Percentiles rank a stretch among this genome's conserved stretches.
Evolutionary conservation across 1,284 basidiomycete species (phyloP).

Genomic region (Rhodotorula sp.): DNA sequence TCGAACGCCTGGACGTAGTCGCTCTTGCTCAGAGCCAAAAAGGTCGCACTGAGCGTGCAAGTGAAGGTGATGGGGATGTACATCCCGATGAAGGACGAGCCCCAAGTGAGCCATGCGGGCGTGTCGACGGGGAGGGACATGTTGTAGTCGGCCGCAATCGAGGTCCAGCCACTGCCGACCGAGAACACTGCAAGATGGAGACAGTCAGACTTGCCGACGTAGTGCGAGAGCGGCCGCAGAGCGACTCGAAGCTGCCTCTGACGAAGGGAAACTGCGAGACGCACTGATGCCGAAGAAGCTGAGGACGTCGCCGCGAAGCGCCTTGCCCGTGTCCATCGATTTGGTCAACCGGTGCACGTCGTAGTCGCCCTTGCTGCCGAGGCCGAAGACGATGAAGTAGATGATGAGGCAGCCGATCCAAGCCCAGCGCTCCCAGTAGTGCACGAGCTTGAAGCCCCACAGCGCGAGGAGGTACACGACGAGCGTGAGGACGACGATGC

Average conservation of each 20-base stretch:
- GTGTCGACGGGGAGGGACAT: constrained; percentile 31
- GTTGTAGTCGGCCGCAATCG: constrained; percentile 40
- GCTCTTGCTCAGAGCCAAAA: constrained; percentile 57
- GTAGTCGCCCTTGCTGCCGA: constrained; percentile 60
- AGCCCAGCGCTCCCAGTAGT: constrained; percentile 64
- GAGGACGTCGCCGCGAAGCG: constrained; percentile 55
- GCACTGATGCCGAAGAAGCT: constrained; percentile 55
- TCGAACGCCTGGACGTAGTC: constrained; percentile 59
- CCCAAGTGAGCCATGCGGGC: constrained; percentile 37
- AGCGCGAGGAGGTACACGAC: constrained; percentile 52
- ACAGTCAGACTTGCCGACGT: not conserved
- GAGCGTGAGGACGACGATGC: constrained; percentile 53
- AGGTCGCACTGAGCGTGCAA: constrained; percentile 58
- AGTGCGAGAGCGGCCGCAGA: not conserved
- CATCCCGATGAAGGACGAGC: constrained; percentile 61
- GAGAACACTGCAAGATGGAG: constrained; percentile 10
- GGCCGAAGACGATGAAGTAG: constrained; percentile 56
- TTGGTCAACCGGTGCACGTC: constrained; percentile 57
- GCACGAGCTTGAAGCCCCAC: constrained; percentile 53
- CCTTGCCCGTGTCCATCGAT: constrained; percentile 56
- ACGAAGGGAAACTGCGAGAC: constrained; percentile 26
- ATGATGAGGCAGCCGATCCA: constrained; percentile 63
- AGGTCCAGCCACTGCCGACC: constrained; percentile 28
- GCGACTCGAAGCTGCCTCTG: not conserved
- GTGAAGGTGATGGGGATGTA: constrained; percentile 62